Conservation (phyloP, 176 grass and related monocot genomes). For the Hyparrhenia diplandra region DNA sequence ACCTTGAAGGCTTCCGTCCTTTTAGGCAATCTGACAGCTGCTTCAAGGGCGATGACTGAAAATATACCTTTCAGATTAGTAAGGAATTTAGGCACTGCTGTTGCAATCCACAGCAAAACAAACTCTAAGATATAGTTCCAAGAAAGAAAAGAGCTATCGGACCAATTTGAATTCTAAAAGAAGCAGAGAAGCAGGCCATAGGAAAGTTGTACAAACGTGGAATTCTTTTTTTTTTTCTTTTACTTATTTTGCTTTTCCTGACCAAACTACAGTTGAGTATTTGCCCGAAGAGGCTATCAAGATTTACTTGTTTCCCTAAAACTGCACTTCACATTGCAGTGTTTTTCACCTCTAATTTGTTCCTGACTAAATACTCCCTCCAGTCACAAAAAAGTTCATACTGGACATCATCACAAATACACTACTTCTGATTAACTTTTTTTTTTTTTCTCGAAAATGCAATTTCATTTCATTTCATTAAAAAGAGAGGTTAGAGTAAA, state of each 20-base stretch:
- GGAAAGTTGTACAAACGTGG: not conserved
- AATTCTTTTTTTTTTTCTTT: not conserved
- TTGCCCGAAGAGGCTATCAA: not conserved
- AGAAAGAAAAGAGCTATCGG: not conserved
- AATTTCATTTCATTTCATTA: not conserved
- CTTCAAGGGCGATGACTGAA: conserved; percentile 62
- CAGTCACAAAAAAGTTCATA: too few relatives aligned
- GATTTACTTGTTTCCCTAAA: not conserved
- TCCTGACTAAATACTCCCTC: too few relatives aligned
- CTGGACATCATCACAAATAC: not conserved
- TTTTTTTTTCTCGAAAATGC: not conserved
- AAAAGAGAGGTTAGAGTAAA: not conserved
- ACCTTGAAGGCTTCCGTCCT: conserved; percentile 49
- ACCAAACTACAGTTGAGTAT: conserved; percentile 8
- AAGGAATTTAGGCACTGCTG: not conserved
- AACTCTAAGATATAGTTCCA: not conserved
- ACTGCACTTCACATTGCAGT: not conserved
- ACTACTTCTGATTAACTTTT: not conserved
- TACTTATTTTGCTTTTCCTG: not conserved
- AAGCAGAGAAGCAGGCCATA: not conserved
- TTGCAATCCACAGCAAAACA: not conserved
- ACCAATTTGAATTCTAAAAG: not conserved
- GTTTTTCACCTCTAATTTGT: not conserved
- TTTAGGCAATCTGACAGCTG: conserved; percentile 41
- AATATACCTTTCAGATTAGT: conserved; percentile 16